These are phyloP conservation scores for Psilocybe tampanensis DNA, from an alignment of 768 basidiomycete genomes.

Conservation along the genomic window DNA sequence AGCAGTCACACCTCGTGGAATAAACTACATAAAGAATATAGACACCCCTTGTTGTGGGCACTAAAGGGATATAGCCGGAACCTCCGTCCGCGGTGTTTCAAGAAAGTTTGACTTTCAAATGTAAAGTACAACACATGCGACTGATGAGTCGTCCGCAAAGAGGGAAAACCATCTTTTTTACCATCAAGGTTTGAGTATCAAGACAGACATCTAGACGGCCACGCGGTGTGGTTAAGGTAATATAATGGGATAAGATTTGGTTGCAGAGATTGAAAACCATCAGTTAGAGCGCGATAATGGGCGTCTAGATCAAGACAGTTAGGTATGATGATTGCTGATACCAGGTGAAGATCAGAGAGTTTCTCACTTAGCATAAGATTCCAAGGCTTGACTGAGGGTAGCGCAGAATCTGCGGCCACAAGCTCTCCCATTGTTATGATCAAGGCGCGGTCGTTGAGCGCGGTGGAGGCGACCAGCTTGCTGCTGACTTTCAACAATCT, in stretches of 20 bases:
- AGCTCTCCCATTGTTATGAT: too few relatives aligned
- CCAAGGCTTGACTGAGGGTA: too few relatives aligned
- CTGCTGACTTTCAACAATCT: neutral
- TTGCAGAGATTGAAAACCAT: neutral
- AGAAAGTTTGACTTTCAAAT: slow-evolving; percentile 8
- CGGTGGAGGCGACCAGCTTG: neutral
- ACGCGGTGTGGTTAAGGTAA: neutral
- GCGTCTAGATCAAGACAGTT: neutral
- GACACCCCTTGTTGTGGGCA: slow-evolving; percentile 6
- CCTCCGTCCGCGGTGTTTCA: slow-evolving; percentile 20
- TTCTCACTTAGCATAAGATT: neutral
- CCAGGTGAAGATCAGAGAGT: neutral
- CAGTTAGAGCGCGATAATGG: neutral
- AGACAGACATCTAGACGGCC: neutral
- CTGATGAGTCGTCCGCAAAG: neutral
- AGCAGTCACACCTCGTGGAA: neutral
- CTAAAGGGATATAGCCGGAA: neutral
- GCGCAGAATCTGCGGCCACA: too few relatives aligned
- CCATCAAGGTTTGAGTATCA: neutral
- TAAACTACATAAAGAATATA: neutral
- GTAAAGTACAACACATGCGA: neutral
- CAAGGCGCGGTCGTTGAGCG: neutral
- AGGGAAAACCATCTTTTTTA: neutral
- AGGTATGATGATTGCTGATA: neutral
- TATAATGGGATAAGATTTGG: neutral